These are phyloP conservation scores for Camelina neglecta DNA, from an alignment of 345 rosid genomes.

Conservation along the genomic window DNA sequence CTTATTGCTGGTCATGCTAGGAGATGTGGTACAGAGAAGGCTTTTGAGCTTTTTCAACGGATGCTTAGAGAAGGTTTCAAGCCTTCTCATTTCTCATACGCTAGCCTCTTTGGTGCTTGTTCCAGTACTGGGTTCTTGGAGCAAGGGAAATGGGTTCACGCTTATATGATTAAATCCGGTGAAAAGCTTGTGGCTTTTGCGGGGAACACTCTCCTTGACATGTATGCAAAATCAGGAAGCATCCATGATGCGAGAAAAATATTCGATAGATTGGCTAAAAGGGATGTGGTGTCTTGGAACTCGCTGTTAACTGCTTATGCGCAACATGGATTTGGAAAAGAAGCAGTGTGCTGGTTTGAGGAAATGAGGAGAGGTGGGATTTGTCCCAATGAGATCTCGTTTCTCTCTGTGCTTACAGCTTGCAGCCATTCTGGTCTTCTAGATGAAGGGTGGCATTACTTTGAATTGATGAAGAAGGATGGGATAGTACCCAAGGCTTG, in stretches of 20 bases:
- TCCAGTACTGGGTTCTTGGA: constrained; percentile 64
- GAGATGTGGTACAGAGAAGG: constrained; percentile 55
- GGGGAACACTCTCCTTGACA: constrained; percentile 67
- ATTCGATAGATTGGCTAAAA: constrained; percentile 54
- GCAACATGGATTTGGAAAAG: constrained; percentile 58
- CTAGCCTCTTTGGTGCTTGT: constrained; percentile 58
- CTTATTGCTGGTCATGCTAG: constrained; percentile 67
- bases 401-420: constrained; percentile 64
- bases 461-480: constrained; percentile 56
- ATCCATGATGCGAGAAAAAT: constrained; percentile 59
- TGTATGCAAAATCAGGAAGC: constrained; percentile 74
- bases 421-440: constrained; percentile 73
- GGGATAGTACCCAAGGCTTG: constrained; percentile 49
- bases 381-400: constrained; percentile 61
- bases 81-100: constrained; percentile 60
- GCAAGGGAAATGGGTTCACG: constrained; percentile 77
- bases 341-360: constrained; percentile 50
- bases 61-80: constrained; percentile 59
- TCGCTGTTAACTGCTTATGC: constrained; percentile 62
- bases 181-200: constrained; percentile 58
- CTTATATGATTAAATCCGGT: constrained; percentile 60
- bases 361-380: constrained; percentile 53
- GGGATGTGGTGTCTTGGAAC: constrained; percentile 68
- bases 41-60: constrained; percentile 49
- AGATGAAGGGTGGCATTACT: constrained; percentile 56